phyloP scores from a whole-genome alignment of 345 rosid species.

The Murraya koenigii region DNA sequence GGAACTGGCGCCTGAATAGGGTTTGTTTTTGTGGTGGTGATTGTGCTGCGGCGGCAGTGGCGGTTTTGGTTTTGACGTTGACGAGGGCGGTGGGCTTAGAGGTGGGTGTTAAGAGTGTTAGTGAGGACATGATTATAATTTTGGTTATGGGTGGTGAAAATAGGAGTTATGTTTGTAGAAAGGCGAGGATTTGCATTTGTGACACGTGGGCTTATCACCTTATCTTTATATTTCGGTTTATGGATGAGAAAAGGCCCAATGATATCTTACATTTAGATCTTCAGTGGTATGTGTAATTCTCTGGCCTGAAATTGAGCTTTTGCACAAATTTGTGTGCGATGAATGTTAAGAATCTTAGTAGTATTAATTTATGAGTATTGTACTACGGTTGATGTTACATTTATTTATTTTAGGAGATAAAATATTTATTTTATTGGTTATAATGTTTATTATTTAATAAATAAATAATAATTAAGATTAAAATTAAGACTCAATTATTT shows the following conservation, averaged over 20 bases:
- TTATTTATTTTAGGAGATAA: no score
- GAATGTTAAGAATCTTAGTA: no score
- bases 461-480: no score
- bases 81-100: conserved; percentile 37
- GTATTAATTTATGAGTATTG: no score
- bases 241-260: conserved; percentile 34
- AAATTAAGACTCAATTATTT: no score
- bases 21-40: conserved; percentile 9
- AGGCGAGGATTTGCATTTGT: conserved; percentile 20
- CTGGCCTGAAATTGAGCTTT: not conserved
- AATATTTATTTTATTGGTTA: no score
- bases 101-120: conserved; percentile 60
- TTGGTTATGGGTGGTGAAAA: not conserved
- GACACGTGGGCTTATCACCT: conserved; percentile 96
- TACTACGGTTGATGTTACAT: no score
- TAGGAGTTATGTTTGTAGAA: conserved; percentile 9
- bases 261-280: conserved; percentile 1
- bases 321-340: no score
- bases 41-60: conserved; percentile 12
- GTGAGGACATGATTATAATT: conserved; percentile 58
- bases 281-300: not conserved
- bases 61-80: conserved; percentile 20
- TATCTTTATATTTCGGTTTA: conserved; percentile 42
- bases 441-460: no score
- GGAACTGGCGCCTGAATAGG: conserved; percentile 53